phyloP scores from a whole-genome alignment of 1,284 basidiomycete genomes.

The Athelia sp. region DNA sequence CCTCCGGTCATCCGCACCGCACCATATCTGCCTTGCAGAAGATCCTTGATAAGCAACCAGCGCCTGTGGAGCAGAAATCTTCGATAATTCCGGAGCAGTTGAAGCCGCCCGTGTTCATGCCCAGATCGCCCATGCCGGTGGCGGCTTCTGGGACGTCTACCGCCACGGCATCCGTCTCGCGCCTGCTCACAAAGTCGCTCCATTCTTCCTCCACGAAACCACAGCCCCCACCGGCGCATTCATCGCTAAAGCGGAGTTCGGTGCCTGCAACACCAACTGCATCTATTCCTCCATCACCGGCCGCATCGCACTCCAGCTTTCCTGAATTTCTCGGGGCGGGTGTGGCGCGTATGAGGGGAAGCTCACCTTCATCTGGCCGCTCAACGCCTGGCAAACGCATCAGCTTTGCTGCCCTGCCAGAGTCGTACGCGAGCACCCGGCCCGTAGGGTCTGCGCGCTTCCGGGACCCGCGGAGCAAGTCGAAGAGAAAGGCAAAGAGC shows the following conservation, averaged over 20 bases:
- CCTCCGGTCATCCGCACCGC: slow-evolving; percentile 39
- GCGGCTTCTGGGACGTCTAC: slow-evolving; percentile 55
- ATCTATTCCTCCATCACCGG: slow-evolving; percentile 18
- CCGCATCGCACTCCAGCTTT: slow-evolving; percentile 17
- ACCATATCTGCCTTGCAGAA: slow-evolving; percentile 63
- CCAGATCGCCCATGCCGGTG: slow-evolving; percentile 42
- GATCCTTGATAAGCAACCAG: slow-evolving; percentile 57
- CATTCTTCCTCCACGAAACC: slow-evolving; percentile 56
- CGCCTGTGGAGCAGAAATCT: slow-evolving; percentile 16
- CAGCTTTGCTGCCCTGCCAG: slow-evolving; percentile 68
- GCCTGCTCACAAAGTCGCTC: slow-evolving; percentile 64
- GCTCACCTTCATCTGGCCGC: slow-evolving; percentile 19
- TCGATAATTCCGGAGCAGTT: slow-evolving; percentile 10
- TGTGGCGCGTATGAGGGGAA: slow-evolving; percentile 21
- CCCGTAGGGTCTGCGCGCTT: slow-evolving; percentile 8
- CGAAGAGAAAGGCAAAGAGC: slow-evolving; percentile 19
- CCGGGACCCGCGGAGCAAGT: slow-evolving; percentile 3
- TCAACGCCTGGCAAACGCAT: slow-evolving; percentile 69
- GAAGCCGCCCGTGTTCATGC: slow-evolving; percentile 21
- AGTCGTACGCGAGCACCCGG: slow-evolving; percentile 42
- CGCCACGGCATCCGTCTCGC: slow-evolving; percentile 69
- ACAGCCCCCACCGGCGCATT: slow-evolving; percentile 46
- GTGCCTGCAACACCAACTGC: slow-evolving; percentile 25
- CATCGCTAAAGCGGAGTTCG: slow-evolving; percentile 42
- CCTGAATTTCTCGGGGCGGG: slow-evolving; percentile 23